Base-by-base conservation (phyloP, 257 asterid species). In the Lithospermum erythrorhizon region DNA sequence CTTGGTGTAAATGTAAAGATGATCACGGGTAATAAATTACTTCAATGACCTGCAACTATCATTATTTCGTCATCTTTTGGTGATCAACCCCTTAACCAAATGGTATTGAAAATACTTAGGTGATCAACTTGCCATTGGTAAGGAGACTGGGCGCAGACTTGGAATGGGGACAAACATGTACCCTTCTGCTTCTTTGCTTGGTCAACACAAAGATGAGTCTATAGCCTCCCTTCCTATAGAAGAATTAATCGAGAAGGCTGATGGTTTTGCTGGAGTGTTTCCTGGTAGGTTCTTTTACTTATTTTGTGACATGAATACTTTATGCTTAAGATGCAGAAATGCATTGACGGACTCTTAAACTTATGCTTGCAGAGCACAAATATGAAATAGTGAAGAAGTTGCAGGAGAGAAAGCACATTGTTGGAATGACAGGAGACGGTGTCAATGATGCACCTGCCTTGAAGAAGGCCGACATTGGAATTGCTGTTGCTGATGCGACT, bases 141-240 rank as follows among this genome's bases (percentile, higher is more conserved):
- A 91, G 86, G 98, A 91, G 73, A 91, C 98, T 21, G 97, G 98
- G 2, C 95, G 98, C 25, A 82, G 98, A 70, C 95, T 91, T 70
- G 98, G 98, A 55, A 91, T 91, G 98, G 98, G 98, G 68, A 83
- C 85, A 55, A 91, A 91, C 47, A 91, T 91, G 98, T 91, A 91
- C 68, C 98, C 96, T 11, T 91, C 98, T 21, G 77, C 98, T 60
- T 80, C 98, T 69, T 73, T 91, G 61, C 95, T 91, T 53, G 98
- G 98, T 47, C 78, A 88, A 45, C 89, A 88, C 93, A 91, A 86
- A 81, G 97, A 91, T 23, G 91, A 83, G 72, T 76, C 96, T 30
- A 91, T 86, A 15, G 96, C 93, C 8, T 82, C 86, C 35, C 90
- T 91, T 74, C 98, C 97, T 15, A 80, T 91, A 17, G 98, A 91